Conservation (phyloP, 73 alveolate species). For the Tetrahymena thermophila region DNA sequence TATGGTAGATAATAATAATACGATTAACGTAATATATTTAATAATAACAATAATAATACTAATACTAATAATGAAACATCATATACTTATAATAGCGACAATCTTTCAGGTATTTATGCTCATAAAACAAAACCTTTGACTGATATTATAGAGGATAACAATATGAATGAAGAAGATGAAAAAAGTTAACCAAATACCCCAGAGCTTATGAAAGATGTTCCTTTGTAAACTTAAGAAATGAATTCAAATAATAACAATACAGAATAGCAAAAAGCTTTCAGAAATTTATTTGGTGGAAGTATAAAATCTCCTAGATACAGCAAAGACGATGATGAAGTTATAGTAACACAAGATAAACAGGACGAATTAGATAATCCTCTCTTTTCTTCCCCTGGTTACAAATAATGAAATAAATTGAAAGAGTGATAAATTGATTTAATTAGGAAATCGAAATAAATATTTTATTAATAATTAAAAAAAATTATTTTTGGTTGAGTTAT, state of each 20-base stretch:
- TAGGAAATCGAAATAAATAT: background rate
- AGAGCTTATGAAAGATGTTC: background rate
- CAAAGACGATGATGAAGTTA: background rate
- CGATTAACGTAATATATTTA: no score
- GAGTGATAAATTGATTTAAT: background rate
- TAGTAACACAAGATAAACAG: background rate
- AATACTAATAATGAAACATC: no score
- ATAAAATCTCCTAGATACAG: background rate
- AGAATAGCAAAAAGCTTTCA: background rate
- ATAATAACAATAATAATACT: no score
- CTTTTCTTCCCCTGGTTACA: background rate
- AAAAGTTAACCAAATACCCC: background rate
- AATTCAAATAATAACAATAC: background rate
- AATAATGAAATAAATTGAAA: background rate
- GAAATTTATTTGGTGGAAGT: background rate
- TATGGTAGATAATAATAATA: no score
- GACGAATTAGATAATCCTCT: background rate
- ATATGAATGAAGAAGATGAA: background rate
- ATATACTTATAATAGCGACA: background rate
- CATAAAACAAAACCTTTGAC: background rate
- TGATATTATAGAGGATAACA: background rate
- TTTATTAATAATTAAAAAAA: no score
- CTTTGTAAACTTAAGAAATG: background rate
- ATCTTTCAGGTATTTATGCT: background rate
- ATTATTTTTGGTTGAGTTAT: background rate